Evolutionary conservation across 768 basidiomycete genomes (phyloP).

Genomic region (Rhizopogon rudus): DNA sequence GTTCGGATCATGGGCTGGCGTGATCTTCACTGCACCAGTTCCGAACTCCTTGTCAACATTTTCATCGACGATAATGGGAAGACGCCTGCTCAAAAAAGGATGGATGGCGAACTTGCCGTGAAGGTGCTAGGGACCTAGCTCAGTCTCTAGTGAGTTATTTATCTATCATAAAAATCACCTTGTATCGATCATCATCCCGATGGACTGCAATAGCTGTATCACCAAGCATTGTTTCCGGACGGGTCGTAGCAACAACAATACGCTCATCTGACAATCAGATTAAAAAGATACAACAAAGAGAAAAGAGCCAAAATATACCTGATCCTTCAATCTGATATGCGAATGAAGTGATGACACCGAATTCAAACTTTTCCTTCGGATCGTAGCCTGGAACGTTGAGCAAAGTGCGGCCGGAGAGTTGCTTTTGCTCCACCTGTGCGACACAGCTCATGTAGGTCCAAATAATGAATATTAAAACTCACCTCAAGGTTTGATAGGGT

Average conservation of each 20-base stretch:
- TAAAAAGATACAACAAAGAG: neutral
- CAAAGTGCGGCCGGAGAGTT: slow-evolving; percentile 78
- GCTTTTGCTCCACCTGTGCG: slow-evolving; percentile 83
- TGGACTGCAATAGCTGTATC: slow-evolving; percentile 98
- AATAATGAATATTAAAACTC: slow-evolving; percentile 5
- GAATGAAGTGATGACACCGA: slow-evolving; percentile 95
- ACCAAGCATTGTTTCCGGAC: slow-evolving; percentile 98
- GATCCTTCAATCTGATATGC: slow-evolving; percentile 88
- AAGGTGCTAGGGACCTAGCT: slow-evolving; percentile 52
- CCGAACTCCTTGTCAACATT: slow-evolving; percentile 92
- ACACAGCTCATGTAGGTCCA: neutral
- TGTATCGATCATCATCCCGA: slow-evolving; percentile 88
- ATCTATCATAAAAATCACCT: slow-evolving; percentile 29
- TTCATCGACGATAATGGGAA: slow-evolving; percentile 85
- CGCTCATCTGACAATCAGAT: slow-evolving; percentile 58
- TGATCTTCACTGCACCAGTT: slow-evolving; percentile 98
- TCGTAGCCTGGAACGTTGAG: slow-evolving; percentile 94
- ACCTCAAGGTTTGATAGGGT: slow-evolving; percentile 98
- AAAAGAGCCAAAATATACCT: slow-evolving; percentile 36
- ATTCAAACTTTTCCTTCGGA: slow-evolving; percentile 92
- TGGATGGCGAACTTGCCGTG: slow-evolving; percentile 90
- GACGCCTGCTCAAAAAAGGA: slow-evolving; percentile 80
- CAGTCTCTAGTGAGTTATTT: neutral
- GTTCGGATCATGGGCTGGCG: slow-evolving; percentile 95
- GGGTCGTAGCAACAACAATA: slow-evolving; percentile 92